Base-by-base conservation (phyloP, 495 filamentous ascomycete species). In the Parmelia sp. region DNA sequence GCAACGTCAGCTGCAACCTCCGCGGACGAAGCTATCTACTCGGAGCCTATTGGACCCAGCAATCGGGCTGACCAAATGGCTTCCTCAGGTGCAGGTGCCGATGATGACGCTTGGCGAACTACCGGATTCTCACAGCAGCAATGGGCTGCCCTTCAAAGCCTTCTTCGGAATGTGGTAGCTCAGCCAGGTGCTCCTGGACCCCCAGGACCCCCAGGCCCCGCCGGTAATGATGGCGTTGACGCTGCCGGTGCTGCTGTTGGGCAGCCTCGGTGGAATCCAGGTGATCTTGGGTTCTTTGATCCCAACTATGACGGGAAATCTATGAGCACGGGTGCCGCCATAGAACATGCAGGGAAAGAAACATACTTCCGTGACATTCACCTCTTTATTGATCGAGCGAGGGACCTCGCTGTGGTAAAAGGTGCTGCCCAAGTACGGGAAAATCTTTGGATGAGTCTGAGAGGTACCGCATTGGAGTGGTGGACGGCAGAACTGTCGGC, bases 331-430 rank as follows among this genome's bases (percentile, higher is more conserved):
- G 33, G 45, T 2, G 2, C 21, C 9, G 10, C 1, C 1, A 35
- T 62, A 21, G 4, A 62, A 1, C 23, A 62, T 40, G 37, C 35
- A 4, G 44, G 21, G 0, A 62, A 62, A 11, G 19, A 39, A 5
- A 51, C 45, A 7, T 49, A 51, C 10, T 51, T 62, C 14, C 21
- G n/a, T 17, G 25, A 62, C 29, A 36, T 51, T 27, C 17, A 37
- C 33, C 14, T 62, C 1, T 53, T 62, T 36, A 53, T 62, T 55
- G n/a, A 62, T 35, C 12, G 12, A 8, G 51, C 51, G 23, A 53
- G 53, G 44, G 29, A 61, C 35, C 17, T 61, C 25, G 17, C 4
- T 6, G 14, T 8, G 12, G 44, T 29, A 19, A 61, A 36, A 14
- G 37, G n/a, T 12, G 42, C 8, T 29, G 37, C 25, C 14, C 10